These are phyloP conservation scores for Ceratocystis colombiana DNA, from an alignment of 2,329 filamentous ascomycete genomes.

Conservation along the genomic window DNA sequence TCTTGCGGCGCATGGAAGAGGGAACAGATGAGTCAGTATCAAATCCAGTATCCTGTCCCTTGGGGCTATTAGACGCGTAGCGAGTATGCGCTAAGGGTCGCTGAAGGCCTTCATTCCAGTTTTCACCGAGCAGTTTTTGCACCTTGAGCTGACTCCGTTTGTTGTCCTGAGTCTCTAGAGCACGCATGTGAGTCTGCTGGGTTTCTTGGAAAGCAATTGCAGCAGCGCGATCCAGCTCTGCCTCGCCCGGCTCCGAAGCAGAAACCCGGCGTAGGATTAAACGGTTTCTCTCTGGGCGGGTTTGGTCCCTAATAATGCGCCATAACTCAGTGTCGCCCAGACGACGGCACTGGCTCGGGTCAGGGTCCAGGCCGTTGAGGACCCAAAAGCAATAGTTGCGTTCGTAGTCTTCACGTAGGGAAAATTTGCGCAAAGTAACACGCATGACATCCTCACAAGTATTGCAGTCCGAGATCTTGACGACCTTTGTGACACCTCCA, in stretches of 20 bases:
- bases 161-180: conserved; percentile 50
- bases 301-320: conserved; percentile 79
- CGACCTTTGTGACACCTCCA: conserved; percentile 80
- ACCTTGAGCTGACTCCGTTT: conserved; percentile 78
- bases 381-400: conserved; percentile 97
- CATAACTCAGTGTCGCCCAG: conserved; percentile 80
- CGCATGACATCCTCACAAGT: conserved; percentile 89
- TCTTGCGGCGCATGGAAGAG: conserved; percentile 39
- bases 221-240: conserved; percentile 78
- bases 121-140: conserved; percentile 79
- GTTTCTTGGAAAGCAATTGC: conserved; percentile 83
- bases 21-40: conserved; percentile 40
- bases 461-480: conserved; percentile 85
- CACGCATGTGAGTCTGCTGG: conserved; percentile 58
- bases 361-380: conserved; percentile 71
- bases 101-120: conserved; percentile 71
- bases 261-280: conserved; percentile 90
- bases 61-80: conserved; percentile 54
- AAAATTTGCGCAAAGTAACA: conserved; percentile 78
- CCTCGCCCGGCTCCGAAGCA: conserved; percentile 74
- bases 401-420: conserved; percentile 78
- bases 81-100: conserved; percentile 64
- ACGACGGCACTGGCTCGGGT: conserved; percentile 68
- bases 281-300: conserved; percentile 75
- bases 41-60: conserved; percentile 28